phyloP scores from a whole-genome alignment of 75 land plant species.

The Selaginella tamariscina region DNA sequence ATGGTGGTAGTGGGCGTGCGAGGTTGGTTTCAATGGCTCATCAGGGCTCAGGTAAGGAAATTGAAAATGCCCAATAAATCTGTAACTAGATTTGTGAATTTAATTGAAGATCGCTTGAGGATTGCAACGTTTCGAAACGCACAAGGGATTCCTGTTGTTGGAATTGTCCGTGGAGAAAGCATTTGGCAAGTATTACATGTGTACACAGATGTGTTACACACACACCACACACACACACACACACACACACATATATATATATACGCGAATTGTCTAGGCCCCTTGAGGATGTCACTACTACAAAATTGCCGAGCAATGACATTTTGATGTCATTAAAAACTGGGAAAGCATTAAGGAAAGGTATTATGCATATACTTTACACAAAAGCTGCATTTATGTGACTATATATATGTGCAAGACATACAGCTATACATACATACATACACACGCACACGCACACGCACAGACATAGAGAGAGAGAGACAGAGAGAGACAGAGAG shows the following conservation, averaged over 20 bases:
- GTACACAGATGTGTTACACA: background rate
- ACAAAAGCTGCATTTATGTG: slow-evolving; percentile 2
- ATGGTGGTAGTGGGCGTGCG: too few species aligned
- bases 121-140: too few species aligned
- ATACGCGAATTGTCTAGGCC: slow-evolving; percentile 15
- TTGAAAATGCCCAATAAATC: too few species aligned
- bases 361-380: slow-evolving; percentile 1
- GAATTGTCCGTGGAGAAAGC: slow-evolving; percentile 21
- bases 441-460: background rate
- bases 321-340: slow-evolving; percentile 27
- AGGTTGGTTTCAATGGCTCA: too few species aligned
- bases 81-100: too few species aligned
- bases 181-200: slow-evolving; percentile 17
- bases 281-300: slow-evolving; percentile 17
- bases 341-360: slow-evolving; percentile 26
- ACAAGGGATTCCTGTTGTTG: slow-evolving; percentile 16
- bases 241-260: background rate
- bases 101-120: too few species aligned
- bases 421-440: background rate
- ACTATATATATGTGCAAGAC: background rate
- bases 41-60: too few species aligned
- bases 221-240: too few species aligned
- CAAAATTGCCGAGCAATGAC: slow-evolving; percentile 12
- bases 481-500: background rate
- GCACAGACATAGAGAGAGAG: too few species aligned